phyloP scores from a whole-genome alignment of 1,139 yeast genomes.

The Komagataea norvegica region DNA sequence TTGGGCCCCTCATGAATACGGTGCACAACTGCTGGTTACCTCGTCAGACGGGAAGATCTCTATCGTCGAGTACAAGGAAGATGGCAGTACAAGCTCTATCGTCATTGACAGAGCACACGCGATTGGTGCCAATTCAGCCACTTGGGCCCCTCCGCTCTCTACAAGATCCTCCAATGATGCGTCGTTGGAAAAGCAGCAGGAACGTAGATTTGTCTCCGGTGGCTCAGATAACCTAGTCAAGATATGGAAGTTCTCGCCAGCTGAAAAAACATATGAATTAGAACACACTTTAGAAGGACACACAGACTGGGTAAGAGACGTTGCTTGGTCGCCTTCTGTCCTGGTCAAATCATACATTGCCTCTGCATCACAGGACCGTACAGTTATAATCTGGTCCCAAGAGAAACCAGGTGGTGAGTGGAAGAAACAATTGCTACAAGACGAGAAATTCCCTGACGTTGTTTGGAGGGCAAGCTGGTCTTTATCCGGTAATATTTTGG shows the following conservation, averaged over 20 bases:
- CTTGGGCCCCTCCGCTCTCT: constrained; percentile 82
- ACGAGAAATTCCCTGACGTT: constrained; percentile 89
- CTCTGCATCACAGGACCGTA: constrained; percentile 96
- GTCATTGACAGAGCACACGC: constrained; percentile 68
- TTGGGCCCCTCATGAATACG: constrained; percentile 98
- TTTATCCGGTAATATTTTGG: constrained; percentile 88
- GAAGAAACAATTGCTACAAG: constrained; percentile 72
- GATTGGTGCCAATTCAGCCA: constrained; percentile 88
- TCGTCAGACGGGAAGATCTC: constrained; percentile 93
- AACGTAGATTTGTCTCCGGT: constrained; percentile 79
- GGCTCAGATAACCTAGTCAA: constrained; percentile 94
- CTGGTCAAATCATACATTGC: constrained; percentile 87
- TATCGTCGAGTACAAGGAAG: constrained; percentile 86
- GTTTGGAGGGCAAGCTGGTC: constrained; percentile 99
- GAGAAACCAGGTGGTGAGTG: constrained; percentile 64
- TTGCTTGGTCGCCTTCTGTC: constrained; percentile 94
- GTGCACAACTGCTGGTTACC: constrained; percentile 85
- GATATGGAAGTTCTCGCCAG: constrained; percentile 74
- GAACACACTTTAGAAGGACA: constrained; percentile 86
- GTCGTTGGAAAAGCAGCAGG: constrained; percentile 36
- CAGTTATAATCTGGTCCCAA: constrained; percentile 91
- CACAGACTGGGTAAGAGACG: constrained; percentile 97
- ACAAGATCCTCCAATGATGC: constrained; percentile 34
- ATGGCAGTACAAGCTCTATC: constrained; percentile 67
- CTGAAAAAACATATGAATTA: constrained; percentile 53